Percentiles rank a stretch among this genome's conserved stretches.
These are phyloP conservation scores for Pleurotus eryngii DNA, from an alignment of 768 basidiomycete genomes.

Conservation along the genomic window DNA sequence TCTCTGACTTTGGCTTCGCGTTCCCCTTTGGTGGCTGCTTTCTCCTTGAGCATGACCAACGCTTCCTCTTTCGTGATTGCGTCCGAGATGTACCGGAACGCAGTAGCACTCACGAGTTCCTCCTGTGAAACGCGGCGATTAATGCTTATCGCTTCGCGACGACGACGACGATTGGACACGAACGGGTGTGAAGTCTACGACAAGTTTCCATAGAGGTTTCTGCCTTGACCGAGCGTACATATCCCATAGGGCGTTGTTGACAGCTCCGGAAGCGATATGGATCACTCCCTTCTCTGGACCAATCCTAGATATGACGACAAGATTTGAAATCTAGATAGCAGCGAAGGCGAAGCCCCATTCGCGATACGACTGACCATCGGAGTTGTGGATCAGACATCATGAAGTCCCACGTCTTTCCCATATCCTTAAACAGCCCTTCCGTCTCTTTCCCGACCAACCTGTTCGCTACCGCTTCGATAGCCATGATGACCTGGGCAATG, in stretches of 20 bases:
- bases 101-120: conserved; percentile 70
- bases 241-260: conserved; percentile 94
- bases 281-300: conserved; percentile 97
- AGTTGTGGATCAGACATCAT: conserved; percentile 87
- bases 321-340: not conserved
- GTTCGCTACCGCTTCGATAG: conserved; percentile 75
- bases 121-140: conserved; percentile 40
- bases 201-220: conserved; percentile 93
- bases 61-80: conserved; percentile 92
- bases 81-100: conserved; percentile 92
- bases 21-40: conserved; percentile 72
- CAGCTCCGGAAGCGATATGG: conserved; percentile 83
- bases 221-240: conserved; percentile 76
- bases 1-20: conserved; percentile 74
- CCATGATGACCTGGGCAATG: conserved; percentile 64
- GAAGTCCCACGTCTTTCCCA: conserved; percentile 90
- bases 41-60: conserved; percentile 72
- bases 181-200: conserved; percentile 86
- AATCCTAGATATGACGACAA: conserved; percentile 49
- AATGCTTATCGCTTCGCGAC: no score
- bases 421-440: conserved; percentile 80
- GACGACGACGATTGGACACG: no score
- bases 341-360: no score
- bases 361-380: conserved; percentile 60
- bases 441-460: conserved; percentile 82